Conservation (phyloP, 108 stramenopile genomes). For the Fragilariopsis cylindrus region DNA sequence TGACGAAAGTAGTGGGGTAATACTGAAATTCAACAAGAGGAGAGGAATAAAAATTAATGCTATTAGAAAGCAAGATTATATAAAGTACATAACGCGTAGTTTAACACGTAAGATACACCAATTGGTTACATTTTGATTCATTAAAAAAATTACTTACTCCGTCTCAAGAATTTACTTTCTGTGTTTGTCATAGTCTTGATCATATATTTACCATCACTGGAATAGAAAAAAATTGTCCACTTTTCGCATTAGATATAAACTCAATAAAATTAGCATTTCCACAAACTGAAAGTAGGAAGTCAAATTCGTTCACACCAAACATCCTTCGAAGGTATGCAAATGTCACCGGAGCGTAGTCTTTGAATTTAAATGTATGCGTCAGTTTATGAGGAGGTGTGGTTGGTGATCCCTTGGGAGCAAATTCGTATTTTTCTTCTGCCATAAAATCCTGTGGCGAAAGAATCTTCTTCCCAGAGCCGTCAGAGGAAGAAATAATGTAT, state of each 20-base stretch:
- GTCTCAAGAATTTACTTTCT: constrained; percentile 94
- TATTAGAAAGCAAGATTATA: not conserved
- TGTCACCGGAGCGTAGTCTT: constrained; percentile 91
- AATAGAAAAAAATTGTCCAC: constrained; percentile 98
- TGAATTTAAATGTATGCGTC: constrained; percentile 98
- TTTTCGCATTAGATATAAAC: constrained; percentile 98
- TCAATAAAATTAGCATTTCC: constrained; percentile 98
- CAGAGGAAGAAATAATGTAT: constrained; percentile 58
- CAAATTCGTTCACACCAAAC: constrained; percentile 92
- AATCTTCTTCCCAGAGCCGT: constrained; percentile 45
- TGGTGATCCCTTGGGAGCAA: constrained; percentile 83
- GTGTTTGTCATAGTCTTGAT: constrained; percentile 98
- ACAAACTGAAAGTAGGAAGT: constrained; percentile 93
- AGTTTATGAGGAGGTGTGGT: constrained; percentile 94
- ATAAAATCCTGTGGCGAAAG: constrained; percentile 89
- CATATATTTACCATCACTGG: constrained; percentile 97
- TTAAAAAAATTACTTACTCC: constrained; percentile 49
- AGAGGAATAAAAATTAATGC: constrained; percentile 2
- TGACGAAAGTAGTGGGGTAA: constrained; percentile 96
- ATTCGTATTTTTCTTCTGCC: constrained; percentile 89
- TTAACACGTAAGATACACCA: not conserved
- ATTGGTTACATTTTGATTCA: not conserved
- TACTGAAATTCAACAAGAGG: constrained; percentile 36
- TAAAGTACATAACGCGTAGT: not conserved
- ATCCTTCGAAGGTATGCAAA: constrained; percentile 88